Evolutionary conservation across 192 early-diverging fungal species (phyloP), one percentile per base, ranked within the genome.

Genomic region (Obelidium mucronatum): DNA sequence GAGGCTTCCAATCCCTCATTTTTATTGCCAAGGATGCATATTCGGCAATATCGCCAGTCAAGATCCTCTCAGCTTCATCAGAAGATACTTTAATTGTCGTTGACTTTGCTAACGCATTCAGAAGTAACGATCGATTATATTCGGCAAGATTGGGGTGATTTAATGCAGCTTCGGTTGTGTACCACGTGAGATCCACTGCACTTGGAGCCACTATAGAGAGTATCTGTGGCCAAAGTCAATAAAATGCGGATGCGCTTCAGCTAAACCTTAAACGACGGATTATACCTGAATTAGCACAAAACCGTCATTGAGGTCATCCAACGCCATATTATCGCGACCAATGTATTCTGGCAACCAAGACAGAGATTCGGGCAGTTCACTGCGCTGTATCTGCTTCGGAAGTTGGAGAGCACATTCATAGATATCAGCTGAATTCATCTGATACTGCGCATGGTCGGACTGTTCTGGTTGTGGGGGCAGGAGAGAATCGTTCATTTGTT

Each of bases 231-330:
- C 15, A 60, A 26, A n/a, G n/a, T n/a, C n/a, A n/a, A n/a, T n/a
- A n/a, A n/a, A n/a, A n/a, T n/a, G n/a, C n/a, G n/a, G n/a, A n/a
- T n/a, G n/a, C n/a, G n/a, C 30, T 19, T 62, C 3, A 56, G 39
- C 8, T 1, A 71, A 13, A 52, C 11, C 36, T 28, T 17, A 44
- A 64, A 66, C 28, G 33, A n/a, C 35, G 0, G 28, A 34, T 5
- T 37, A 54, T n/a, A 83, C 82, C 80, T 86, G 84, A 39, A 86
- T 60, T 5, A 86, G 65, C 13, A 81, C 78, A 58, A 86, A 86
- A 0, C 80, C 79, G 28, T 83, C 80, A 31, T 73, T 33, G 35
- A 86, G 53, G 62, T 83, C 85, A 22, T 76, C 78, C 24, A 44
- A 28, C 3, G 67, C 36, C 71, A 81, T 71, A 3, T 70, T 74